Evolutionary conservation across 2,329 filamentous ascomycete species (phyloP).

Genomic region (Xylaria arbuscula): DNA sequence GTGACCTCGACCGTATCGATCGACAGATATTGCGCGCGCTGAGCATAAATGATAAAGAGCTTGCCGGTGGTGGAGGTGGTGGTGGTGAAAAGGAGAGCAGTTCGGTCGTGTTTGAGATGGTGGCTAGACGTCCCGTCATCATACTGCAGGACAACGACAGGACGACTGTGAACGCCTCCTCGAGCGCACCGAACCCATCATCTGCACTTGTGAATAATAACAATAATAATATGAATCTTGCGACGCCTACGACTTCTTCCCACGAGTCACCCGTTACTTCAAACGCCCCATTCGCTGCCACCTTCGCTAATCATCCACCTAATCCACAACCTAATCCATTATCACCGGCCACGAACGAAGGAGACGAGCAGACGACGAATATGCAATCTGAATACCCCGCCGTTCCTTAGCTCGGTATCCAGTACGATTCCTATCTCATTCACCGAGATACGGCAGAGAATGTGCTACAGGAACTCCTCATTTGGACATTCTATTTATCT

Average conservation of each 20-base stretch:
- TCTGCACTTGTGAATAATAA: slow-evolving; percentile 8
- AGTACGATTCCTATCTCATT: too few relatives aligned
- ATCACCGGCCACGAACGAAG: slow-evolving; percentile 1
- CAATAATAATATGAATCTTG: background rate
- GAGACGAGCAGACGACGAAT: background rate
- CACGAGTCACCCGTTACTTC: slow-evolving; percentile 18
- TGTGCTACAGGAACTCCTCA: background rate
- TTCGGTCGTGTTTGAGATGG: slow-evolving; percentile 43
- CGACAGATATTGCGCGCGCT: slow-evolving; percentile 47
- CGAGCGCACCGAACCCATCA: slow-evolving; percentile 10
- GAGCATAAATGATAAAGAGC: slow-evolving; percentile 46
- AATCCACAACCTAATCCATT: slow-evolving; percentile 13
- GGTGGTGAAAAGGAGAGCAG: slow-evolving; percentile 32
- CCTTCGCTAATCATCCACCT: slow-evolving; percentile 21
- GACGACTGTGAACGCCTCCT: slow-evolving; percentile 12
- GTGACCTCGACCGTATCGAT: slow-evolving; percentile 46
- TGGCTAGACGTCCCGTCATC: slow-evolving; percentile 45
- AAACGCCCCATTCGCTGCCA: slow-evolving; percentile 24
- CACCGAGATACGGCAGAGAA: background rate
- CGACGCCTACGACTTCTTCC: slow-evolving; percentile 2
- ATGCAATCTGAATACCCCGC: slow-evolving; percentile 25
- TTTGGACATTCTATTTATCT: background rate
- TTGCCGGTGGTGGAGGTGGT: slow-evolving; percentile 18
- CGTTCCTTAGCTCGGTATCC: slow-evolving; percentile 4
- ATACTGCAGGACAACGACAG: slow-evolving; percentile 40